Evolutionary conservation across 139 green algal genomes (phyloP).

Genomic region (Zygnema cylindricum): DNA sequence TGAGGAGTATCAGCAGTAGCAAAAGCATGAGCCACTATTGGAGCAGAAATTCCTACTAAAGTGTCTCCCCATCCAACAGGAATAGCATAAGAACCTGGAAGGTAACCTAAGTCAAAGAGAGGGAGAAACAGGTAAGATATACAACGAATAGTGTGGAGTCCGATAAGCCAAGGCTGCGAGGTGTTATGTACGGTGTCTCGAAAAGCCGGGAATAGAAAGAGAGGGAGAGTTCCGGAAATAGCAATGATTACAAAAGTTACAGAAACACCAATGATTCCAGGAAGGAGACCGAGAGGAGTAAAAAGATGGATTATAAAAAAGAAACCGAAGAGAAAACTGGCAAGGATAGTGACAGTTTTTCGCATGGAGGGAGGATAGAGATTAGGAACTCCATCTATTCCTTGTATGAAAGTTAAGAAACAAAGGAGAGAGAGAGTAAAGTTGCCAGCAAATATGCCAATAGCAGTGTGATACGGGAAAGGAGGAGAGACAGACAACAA

Average conservation of each 20-base stretch:
- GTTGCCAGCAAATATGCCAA: conserved; percentile 1
- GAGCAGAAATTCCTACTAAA: background rate
- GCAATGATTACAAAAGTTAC: background rate
- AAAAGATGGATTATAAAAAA: conserved; percentile 24
- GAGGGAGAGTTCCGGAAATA: background rate
- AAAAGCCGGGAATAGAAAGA: background rate
- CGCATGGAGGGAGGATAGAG: conserved; percentile 15
- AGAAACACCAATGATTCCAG: background rate
- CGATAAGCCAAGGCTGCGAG: conserved; percentile 25
- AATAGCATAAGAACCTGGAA: conserved; percentile 5
- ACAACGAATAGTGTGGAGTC: conserved; percentile 7
- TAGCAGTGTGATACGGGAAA: background rate
- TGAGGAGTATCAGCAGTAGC: background rate
- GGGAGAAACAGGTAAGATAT: conserved; percentile 5
- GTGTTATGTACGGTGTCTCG: background rate
- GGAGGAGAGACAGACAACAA: background rate
- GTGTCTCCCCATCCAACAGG: conserved; percentile 3
- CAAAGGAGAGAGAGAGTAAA: conserved; percentile 6
- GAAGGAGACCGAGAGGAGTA: conserved; percentile 12
- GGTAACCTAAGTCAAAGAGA: conserved; percentile 9
- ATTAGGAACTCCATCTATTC: conserved; percentile 5
- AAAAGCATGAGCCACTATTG: conserved; percentile 32
- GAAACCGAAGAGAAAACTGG: background rate
- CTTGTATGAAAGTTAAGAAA: background rate
- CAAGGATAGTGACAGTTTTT: background rate